Evolutionary conservation across 2,329 filamentous ascomycete species (phyloP), one percentile per base, ranked within the genome.

Genomic region (Alternaria sp.): DNA sequence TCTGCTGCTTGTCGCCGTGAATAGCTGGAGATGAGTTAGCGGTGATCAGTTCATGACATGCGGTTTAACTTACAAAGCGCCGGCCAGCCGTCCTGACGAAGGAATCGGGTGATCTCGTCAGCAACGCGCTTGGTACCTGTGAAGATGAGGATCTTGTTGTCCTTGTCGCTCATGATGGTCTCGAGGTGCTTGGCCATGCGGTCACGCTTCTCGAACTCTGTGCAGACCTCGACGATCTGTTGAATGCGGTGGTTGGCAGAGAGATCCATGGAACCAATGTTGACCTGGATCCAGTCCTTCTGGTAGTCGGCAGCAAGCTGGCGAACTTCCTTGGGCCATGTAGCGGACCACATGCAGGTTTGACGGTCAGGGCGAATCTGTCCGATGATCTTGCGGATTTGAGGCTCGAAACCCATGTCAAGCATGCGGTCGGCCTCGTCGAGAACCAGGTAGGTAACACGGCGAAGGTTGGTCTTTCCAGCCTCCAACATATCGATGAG

Each of bases 331-430:
- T 97, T 97, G 77, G 96, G 96, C 94, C 96, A 99, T 7, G 96
- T 99, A 73, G 96, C 96, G 65, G 96, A 99, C 93, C 95, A 99
- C 93, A 99, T 97, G 86, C 96, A 96, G 67, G 96, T 99, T 83
- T 99, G 96, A 87, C 96, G 91, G 81, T 99, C 96, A 57, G 96
- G 96, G 73, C 96, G 93, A 82, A 98, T 98, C 85, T 99, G 96
- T 68, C 91, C 88, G 73, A 99, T 94, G 71, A 99, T 98, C 86
- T 98, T 98, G 85, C 96, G 93, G 77, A 99, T 98, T 82, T 98
- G 96, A 71, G 96, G 96, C 85, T 99, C 96, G 84, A 99, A 98
- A 89, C 96, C 96, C 96, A 99, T 99, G 85, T 99, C 96, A 81
- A 99, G 87, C 96, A 99, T 99, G 79, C 96, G 95, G 84, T 99